Evolutionary conservation across 2,329 filamentous ascomycete genomes (phyloP), one percentile per base, ranked within the genome.

Genomic region (Penicillium griseofulvum): DNA sequence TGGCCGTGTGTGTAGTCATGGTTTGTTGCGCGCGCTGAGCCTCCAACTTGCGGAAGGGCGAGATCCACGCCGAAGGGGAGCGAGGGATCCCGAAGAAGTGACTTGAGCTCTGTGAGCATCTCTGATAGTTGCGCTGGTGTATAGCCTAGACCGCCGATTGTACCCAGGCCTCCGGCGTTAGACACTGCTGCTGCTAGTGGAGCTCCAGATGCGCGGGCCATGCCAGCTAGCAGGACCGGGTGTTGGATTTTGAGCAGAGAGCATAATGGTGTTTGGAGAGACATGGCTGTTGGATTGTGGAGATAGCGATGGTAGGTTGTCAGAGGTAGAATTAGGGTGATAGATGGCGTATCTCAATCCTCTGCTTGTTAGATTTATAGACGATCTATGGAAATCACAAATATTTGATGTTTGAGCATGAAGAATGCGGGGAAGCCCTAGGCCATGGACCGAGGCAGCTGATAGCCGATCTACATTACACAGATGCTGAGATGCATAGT

Each of bases 1-100:
- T 91, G 88, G 39, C 93, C 93, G 63, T 88, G 83, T 0, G 93
- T 97, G 79, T 97, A 97, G 74, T 97, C 93, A 76, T 96, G 90
- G 76, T 97, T 97, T 4, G 93, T 97, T 73, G 89, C 89, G 61
- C 93, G 85, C 7, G 93, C 93, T 33, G 77, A 80, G 38, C 88
- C 91, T 54, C 93, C 93, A 52, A 97, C 81, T 76, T 97, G 91
- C 1, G 93, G 92, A 12, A 97, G 83, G 0, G 92, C 92, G 1
- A 97, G 86, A 73, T 97, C 93, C 31, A 97, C 85, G 63, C 92
- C 93, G 71, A 97, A 97, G 0, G 92, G 90, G 5, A 96, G 82
- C 42, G 82, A 80, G 0, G 87, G 86, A 49, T 81, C 78, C 5
- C 67, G 67, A 1, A 97, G 83, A 61, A 87, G 81, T 12, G 85